A percentile compares a stretch with the other conserved stretches of the same genome.
These are phyloP conservation scores for Conoideocrella luteorostrata DNA, from an alignment of 2,329 filamentous ascomycete species.

Conservation along the genomic window DNA sequence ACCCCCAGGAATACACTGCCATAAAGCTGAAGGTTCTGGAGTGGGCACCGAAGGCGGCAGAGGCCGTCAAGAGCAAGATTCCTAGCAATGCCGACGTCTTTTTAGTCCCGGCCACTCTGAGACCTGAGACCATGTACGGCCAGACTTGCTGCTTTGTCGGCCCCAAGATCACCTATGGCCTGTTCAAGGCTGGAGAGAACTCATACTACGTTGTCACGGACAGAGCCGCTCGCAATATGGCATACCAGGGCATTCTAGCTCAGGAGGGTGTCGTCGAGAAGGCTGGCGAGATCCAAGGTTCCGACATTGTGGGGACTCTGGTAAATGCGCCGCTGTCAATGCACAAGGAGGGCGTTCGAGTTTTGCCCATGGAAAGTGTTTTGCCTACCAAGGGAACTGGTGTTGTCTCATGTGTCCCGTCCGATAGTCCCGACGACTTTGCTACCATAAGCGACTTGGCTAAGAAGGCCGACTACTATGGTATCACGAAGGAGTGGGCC, in stretches of 20 bases:
- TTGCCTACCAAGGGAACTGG: constrained; percentile 92
- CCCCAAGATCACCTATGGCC: constrained; percentile 79
- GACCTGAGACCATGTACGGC: constrained; percentile 98
- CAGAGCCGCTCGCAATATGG: constrained; percentile 89
- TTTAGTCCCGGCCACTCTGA: constrained; percentile 84
- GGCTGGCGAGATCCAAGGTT: constrained; percentile 67
- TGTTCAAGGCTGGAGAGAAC: constrained; percentile 72
- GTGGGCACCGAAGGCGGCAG: constrained; percentile 72
- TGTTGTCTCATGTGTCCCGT: constrained; percentile 92
- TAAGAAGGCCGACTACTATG: constrained; percentile 95
- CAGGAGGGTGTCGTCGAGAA: constrained; percentile 69
- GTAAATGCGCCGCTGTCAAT: constrained; percentile 84
- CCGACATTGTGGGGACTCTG: constrained; percentile 79
- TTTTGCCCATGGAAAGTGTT: constrained; percentile 92
- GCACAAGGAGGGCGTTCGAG: constrained; percentile 75
- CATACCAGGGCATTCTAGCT: constrained; percentile 82
- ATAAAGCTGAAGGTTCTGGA: constrained; percentile 87
- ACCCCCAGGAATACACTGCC: constrained; percentile 86
- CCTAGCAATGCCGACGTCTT: constrained; percentile 74
- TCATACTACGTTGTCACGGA: constrained; percentile 83
- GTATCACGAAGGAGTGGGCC: constrained; percentile 94
- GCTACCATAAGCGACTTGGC: constrained; percentile 80
- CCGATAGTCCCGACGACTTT: constrained; percentile 89
- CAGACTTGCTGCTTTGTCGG: constrained; percentile 95
- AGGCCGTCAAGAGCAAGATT: constrained; percentile 68